A percentile compares a stretch with the other conserved stretches of the same genome.
These are phyloP conservation scores for Kwoniella botswanensis DNA, from an alignment of 768 basidiomycete genomes.

Conservation along the genomic window DNA sequence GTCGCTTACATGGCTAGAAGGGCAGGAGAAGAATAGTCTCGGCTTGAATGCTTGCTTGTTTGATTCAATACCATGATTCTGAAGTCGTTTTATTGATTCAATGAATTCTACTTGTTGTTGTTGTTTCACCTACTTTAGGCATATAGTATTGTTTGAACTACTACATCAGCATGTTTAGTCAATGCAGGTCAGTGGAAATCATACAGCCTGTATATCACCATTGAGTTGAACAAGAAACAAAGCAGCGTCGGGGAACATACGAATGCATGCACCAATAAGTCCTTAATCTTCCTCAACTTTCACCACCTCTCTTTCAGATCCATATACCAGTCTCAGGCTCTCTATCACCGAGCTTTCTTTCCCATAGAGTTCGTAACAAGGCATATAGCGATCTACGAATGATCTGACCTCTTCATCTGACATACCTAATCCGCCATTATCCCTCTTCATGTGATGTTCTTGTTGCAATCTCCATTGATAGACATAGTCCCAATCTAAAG, in stretches of 20 bases:
- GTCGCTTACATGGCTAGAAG: constrained; percentile 48
- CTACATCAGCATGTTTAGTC: too few species aligned
- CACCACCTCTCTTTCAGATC: constrained; percentile 21
- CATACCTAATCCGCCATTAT: constrained; percentile 88
- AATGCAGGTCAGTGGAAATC: too few species aligned
- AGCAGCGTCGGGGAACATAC: too few species aligned
- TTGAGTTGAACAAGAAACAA: too few species aligned
- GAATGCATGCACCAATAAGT: too few species aligned
- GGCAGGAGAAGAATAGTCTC: not conserved
- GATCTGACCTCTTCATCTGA: constrained; percentile 73
- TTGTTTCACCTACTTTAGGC: too few species aligned
- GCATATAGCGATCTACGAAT: constrained; percentile 91
- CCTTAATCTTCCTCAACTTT: not conserved
- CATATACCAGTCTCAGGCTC: constrained; percentile 19
- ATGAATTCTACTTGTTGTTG: too few species aligned
- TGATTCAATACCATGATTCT: too few species aligned
- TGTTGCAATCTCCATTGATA: constrained; percentile 85
- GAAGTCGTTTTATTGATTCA: too few species aligned
- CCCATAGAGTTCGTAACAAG: constrained; percentile 86
- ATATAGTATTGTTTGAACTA: too few species aligned
- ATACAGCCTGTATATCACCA: too few species aligned
- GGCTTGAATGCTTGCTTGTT: too few species aligned
- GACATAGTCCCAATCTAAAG: constrained; percentile 62
- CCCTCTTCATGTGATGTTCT: constrained; percentile 83
- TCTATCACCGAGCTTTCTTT: constrained; percentile 60